A percentile compares a stretch with the other conserved stretches of the same genome.
phyloP scores from a whole-genome alignment of 495 filamentous ascomycete genomes.

The Aspergillus indologenus region DNA sequence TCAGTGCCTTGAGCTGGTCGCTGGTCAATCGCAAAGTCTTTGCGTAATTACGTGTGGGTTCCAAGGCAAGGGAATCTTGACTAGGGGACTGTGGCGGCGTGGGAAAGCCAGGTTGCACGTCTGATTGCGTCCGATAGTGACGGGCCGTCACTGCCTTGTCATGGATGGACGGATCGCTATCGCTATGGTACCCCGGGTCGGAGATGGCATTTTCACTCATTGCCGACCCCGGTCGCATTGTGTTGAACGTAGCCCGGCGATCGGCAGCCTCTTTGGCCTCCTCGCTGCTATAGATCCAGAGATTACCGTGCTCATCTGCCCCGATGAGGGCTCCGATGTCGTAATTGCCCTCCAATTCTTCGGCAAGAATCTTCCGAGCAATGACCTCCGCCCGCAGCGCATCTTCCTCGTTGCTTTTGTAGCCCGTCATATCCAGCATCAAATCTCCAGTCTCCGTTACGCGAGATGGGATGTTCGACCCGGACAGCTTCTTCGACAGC shows the following conservation, averaged over 20 bases:
- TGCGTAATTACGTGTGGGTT: slow-evolving; percentile 82
- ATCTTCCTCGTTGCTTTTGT: slow-evolving; percentile 90
- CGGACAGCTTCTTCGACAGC: slow-evolving; percentile 81
- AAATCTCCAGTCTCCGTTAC: slow-evolving; percentile 92
- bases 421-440: slow-evolving; percentile 97
- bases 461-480: slow-evolving; percentile 87
- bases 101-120: slow-evolving; percentile 62
- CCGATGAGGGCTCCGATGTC: slow-evolving; percentile 95
- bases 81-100: slow-evolving; percentile 79
- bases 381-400: slow-evolving; percentile 85
- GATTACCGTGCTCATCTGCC: slow-evolving; percentile 88
- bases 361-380: slow-evolving; percentile 90
- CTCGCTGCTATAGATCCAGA: slow-evolving; percentile 98
- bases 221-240: slow-evolving; percentile 50
- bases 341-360: slow-evolving; percentile 91
- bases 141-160: slow-evolving; percentile 31
- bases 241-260: slow-evolving; percentile 49
- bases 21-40: slow-evolving; percentile 97
- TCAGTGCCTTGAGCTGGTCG: slow-evolving; percentile 85
- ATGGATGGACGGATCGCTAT: slow-evolving; percentile 54
- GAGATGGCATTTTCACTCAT: slow-evolving; percentile 79
- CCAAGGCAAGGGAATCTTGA: slow-evolving; percentile 49
- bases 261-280: slow-evolving; percentile 82
- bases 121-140: slow-evolving; percentile 64
- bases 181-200: slow-evolving; percentile 92